phyloP scores from a whole-genome alignment of 352 stramenopile species.

The Phytophthora vignae region DNA sequence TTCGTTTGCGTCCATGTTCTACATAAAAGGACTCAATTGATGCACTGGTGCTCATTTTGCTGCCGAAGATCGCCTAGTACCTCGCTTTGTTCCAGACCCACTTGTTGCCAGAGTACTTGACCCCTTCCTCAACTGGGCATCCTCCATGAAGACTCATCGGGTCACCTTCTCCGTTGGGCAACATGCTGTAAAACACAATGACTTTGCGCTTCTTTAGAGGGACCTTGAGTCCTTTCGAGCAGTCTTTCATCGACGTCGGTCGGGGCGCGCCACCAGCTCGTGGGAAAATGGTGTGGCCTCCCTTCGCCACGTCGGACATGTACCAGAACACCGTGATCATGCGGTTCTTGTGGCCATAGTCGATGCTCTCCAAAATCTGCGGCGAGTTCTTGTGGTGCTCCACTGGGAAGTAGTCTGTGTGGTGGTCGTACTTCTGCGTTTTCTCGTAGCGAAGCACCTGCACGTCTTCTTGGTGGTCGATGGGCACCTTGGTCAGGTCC shows the following conservation, averaged over 20 bases:
- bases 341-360: constrained; percentile 80
- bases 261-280: constrained; percentile 58
- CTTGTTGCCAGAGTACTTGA: constrained; percentile 86
- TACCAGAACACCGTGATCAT: constrained; percentile 92
- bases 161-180: constrained; percentile 70
- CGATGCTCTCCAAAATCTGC: constrained; percentile 55
- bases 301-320: constrained; percentile 84
- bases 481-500: constrained; percentile 71
- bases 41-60: background rate
- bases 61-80: constrained; percentile 1
- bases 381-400: constrained; percentile 58
- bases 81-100: constrained; percentile 87
- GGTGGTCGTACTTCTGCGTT: constrained; percentile 84
- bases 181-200: constrained; percentile 88
- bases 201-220: constrained; percentile 81
- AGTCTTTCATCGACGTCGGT: constrained; percentile 66
- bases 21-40: too few species aligned
- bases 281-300: constrained; percentile 84
- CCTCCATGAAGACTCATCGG: constrained; percentile 78
- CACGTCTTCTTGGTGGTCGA: constrained; percentile 70
- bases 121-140: constrained; percentile 77
- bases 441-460: constrained; percentile 80
- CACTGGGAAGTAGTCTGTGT: constrained; percentile 72
- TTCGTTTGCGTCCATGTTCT: too few species aligned
- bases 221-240: constrained; percentile 69